Conservation (phyloP, 2,329 filamentous ascomycete genomes). For the Verticillium isaacii region DNA sequence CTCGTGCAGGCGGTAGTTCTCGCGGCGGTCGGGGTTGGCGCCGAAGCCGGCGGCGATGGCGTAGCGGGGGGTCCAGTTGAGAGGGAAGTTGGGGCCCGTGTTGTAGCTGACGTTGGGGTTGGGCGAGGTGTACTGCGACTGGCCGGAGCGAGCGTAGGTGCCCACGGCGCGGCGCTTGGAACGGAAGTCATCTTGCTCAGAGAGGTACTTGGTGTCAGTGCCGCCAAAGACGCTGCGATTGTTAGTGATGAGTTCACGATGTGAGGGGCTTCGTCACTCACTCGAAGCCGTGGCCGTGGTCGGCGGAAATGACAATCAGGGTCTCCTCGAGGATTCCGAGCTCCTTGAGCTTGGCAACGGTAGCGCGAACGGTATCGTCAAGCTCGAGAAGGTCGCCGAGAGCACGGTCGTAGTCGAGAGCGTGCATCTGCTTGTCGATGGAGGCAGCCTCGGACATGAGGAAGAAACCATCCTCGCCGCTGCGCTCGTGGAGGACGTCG, state of each 20-base stretch:
- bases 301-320: constrained; percentile 75
- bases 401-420: constrained; percentile 78
- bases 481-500: constrained; percentile 66
- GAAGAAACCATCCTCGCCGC: constrained; percentile 72
- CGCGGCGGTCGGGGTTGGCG: constrained; percentile 69
- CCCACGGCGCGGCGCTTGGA: constrained; percentile 73
- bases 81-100: constrained; percentile 71
- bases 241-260: not conserved
- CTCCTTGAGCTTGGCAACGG: constrained; percentile 62
- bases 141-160: constrained; percentile 66
- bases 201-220: constrained; percentile 75
- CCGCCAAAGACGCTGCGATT: constrained; percentile 61
- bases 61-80: constrained; percentile 82
- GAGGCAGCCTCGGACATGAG: constrained; percentile 83
- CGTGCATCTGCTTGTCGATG: constrained; percentile 89
- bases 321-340: constrained; percentile 69
- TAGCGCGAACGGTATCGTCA: constrained; percentile 76
- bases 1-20: constrained; percentile 68
- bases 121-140: constrained; percentile 67
- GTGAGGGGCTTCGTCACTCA: constrained; percentile 15
- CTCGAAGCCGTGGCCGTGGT: constrained; percentile 87
- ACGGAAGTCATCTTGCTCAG: constrained; percentile 59
- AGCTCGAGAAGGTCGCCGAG: constrained; percentile 81
- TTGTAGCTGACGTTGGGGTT: constrained; percentile 60
- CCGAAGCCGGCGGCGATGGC: constrained; percentile 69